These are phyloP conservation scores for Trichoderma endophyticum DNA, from an alignment of 2,329 filamentous ascomycete species.

Conservation along the genomic window DNA sequence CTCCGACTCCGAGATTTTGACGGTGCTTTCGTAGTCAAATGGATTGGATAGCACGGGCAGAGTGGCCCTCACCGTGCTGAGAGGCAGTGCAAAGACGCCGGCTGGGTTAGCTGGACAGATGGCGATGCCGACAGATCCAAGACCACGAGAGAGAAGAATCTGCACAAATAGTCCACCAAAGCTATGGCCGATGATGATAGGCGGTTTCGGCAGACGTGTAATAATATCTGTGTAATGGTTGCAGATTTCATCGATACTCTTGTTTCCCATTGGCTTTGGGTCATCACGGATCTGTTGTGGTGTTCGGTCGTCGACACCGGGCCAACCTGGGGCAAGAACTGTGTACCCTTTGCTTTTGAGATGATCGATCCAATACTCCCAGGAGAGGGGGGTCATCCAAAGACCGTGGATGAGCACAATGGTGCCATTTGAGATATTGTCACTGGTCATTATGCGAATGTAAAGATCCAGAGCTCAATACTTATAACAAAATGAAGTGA, in stretches of 20 bases:
- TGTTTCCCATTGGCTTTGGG: neutral
- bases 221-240: neutral
- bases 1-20: neutral
- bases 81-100: neutral
- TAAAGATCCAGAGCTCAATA: neutral
- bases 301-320: neutral
- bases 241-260: conserved; percentile 3
- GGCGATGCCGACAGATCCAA: neutral
- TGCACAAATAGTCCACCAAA: neutral
- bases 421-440: neutral
- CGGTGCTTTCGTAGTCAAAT: neutral
- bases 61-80: neutral
- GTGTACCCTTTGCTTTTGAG: neutral
- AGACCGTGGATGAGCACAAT: neutral
- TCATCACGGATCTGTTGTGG: neutral
- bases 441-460: neutral
- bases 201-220: neutral
- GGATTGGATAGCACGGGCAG: neutral
- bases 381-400: neutral
- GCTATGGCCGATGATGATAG: neutral
- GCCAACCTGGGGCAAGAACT: neutral
- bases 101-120: neutral
- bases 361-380: neutral
- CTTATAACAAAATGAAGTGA: neutral
- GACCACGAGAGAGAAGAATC: neutral